Evolutionary conservation across 2,329 filamentous ascomycete species (phyloP).

Genomic region (Sclerotinia glacialis): DNA sequence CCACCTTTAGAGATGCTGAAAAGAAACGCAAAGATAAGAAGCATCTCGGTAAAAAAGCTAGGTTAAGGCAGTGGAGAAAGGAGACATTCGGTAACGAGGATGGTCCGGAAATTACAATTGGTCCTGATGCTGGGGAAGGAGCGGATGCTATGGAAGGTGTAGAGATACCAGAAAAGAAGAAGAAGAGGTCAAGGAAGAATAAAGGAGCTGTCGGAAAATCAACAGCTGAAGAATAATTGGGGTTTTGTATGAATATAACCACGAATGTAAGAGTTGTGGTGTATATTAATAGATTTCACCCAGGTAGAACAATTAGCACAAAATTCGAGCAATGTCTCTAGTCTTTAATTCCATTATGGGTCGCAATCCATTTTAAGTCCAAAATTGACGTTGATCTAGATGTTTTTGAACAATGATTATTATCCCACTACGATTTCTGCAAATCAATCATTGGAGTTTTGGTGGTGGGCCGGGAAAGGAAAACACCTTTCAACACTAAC

Average conservation of each 20-base stretch:
- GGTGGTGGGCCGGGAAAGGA: background rate
- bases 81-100: constrained; percentile 58
- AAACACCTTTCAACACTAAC: background rate
- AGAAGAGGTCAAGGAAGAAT: constrained; percentile 50
- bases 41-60: constrained; percentile 85
- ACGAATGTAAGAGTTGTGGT: background rate
- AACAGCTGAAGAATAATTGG: constrained; percentile 10
- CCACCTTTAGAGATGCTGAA: constrained; percentile 79
- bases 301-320: background rate
- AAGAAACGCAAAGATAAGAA: constrained; percentile 91
- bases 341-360: background rate
- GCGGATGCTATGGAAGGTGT: constrained; percentile 31
- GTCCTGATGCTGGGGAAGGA: constrained; percentile 28
- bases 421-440: background rate
- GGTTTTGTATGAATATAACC: background rate
- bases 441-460: background rate
- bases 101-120: constrained; percentile 40
- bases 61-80: constrained; percentile 79
- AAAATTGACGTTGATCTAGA: background rate
- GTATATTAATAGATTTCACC: constrained; percentile 16
- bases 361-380: background rate
- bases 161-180: constrained; percentile 46
- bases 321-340: constrained; percentile 3
- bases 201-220: constrained; percentile 27
- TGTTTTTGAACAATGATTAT: background rate